Evolutionary conservation across 1,284 basidiomycete species (phyloP).

Genomic region (Waitea zeae): DNA sequence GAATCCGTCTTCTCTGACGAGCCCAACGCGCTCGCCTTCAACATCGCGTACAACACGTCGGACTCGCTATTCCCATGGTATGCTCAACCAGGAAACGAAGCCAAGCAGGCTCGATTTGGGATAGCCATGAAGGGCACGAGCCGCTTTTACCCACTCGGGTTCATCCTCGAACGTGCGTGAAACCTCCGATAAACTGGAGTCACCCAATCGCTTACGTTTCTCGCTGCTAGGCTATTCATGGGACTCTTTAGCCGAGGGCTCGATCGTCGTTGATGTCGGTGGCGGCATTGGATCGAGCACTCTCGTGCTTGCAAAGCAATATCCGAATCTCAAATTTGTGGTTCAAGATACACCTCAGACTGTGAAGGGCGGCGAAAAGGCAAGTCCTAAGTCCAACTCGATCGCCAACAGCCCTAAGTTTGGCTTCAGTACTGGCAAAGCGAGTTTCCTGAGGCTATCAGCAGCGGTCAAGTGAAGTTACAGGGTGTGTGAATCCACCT

Average conservation of each 20-base stretch:
- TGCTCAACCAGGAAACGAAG: conserved; percentile 11
- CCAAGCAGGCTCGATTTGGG: conserved; percentile 9
- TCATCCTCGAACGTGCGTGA: conserved; percentile 5
- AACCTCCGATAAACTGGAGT: neutral
- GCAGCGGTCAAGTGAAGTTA: conserved; percentile 7
- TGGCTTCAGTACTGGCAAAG: conserved; percentile 8
- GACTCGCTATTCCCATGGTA: conserved; percentile 11
- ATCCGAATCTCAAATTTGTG: conserved; percentile 13
- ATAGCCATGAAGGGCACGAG: conserved; percentile 12
- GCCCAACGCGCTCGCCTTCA: conserved; percentile 11
- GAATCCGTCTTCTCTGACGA: conserved; percentile 10
- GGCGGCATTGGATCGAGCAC: conserved; percentile 15
- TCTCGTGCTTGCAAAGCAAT: conserved; percentile 11
- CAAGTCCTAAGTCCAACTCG: conserved; percentile 2
- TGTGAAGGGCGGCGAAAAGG: conserved; percentile 10
- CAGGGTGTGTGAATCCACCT: conserved; percentile 3
- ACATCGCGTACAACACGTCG: conserved; percentile 10
- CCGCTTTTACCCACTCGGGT: conserved; percentile 10
- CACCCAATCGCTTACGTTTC: neutral
- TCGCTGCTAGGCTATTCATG: conserved; percentile 1
- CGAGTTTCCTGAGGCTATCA: conserved; percentile 6
- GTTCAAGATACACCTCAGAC: conserved; percentile 14
- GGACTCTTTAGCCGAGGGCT: neutral
- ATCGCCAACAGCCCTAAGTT: neutral
- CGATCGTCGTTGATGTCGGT: conserved; percentile 14